Evolutionary conservation across 768 basidiomycete species (phyloP).

Genomic region (Amanita exitialis): DNA sequence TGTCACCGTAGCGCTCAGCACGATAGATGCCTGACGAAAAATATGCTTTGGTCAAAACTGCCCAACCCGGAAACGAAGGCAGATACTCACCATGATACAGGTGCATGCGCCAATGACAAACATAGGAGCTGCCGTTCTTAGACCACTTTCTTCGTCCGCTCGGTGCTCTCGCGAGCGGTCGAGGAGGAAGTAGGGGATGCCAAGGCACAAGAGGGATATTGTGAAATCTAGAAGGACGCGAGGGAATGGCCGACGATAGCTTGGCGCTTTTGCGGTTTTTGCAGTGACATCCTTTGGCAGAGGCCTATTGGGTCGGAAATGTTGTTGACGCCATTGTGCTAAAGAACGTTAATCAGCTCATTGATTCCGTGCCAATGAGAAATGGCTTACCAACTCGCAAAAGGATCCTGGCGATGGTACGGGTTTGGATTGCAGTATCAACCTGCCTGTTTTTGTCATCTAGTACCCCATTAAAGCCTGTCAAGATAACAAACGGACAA

Average conservation of each 20-base stretch:
- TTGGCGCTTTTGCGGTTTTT: conserved; percentile 16
- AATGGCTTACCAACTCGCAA: conserved; percentile 49
- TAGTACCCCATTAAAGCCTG: neutral
- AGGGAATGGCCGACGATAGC: conserved; percentile 27
- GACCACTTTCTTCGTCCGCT: conserved; percentile 53
- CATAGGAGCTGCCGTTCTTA: conserved; percentile 40
- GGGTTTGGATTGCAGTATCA: conserved; percentile 37
- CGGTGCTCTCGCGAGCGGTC: conserved; percentile 38
- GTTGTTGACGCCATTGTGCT: conserved; percentile 63
- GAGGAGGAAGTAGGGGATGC: conserved; percentile 71
- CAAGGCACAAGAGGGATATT: conserved; percentile 57
- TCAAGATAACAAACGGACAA: neutral
- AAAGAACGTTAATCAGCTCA: neutral
- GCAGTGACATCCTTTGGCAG: conserved; percentile 42
- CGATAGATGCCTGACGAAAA: conserved; percentile 55
- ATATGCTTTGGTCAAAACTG: conserved; percentile 9
- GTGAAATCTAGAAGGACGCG: conserved; percentile 49
- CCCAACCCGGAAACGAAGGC: conserved; percentile 6
- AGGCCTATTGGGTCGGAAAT: conserved; percentile 61
- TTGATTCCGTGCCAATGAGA: neutral
- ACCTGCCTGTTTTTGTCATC: conserved; percentile 11
- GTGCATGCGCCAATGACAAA: conserved; percentile 58
- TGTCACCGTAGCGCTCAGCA: conserved; percentile 74
- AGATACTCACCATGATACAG: conserved; percentile 46
- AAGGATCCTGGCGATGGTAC: conserved; percentile 59